phyloP scores from a whole-genome alignment of 331 rosid species.

The Erythrophleum ivorense region DNA sequence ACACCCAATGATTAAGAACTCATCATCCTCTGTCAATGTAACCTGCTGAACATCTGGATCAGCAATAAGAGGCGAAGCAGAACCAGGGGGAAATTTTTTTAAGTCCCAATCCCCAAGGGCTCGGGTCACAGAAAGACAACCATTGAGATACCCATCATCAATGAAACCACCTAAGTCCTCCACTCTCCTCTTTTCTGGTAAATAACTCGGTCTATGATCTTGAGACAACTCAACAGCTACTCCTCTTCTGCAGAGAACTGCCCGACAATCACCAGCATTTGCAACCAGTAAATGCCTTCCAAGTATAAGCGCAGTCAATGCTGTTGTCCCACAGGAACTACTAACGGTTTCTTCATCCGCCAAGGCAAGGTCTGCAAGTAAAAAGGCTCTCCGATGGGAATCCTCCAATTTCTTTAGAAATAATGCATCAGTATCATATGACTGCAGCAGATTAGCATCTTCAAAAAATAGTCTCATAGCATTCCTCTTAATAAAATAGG shows the following conservation, averaged over 20 bases:
- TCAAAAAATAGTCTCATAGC: constrained; percentile 80
- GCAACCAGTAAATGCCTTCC: constrained; percentile 90
- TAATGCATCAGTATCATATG: constrained; percentile 54
- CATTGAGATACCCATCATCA: constrained; percentile 67
- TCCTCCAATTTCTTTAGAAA: constrained; percentile 68
- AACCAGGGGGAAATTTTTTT: constrained; percentile 66
- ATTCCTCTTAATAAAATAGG: constrained; percentile 76
- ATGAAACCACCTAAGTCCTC: constrained; percentile 71
- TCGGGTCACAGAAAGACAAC: constrained; percentile 70
- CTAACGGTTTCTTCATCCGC: constrained; percentile 65
- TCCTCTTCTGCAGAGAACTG: constrained; percentile 90
- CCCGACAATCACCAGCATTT: constrained; percentile 96
- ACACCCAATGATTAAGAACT: constrained; percentile 85
- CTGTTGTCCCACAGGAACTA: constrained; percentile 87
- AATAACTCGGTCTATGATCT: constrained; percentile 69
- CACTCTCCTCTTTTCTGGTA: constrained; percentile 70
- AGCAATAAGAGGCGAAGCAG: constrained; percentile 82
- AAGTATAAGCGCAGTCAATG: constrained; percentile 81
- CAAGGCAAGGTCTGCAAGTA: constrained; percentile 81
- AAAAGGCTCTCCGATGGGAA: constrained; percentile 76
- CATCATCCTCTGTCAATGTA: constrained; percentile 75
- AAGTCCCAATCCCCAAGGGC: constrained; percentile 92
- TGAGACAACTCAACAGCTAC: constrained; percentile 81
- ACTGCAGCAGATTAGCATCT: constrained; percentile 67
- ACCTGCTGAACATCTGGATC: constrained; percentile 80